Evolutionary conservation across 257 asterid species (phyloP), one percentile per base, ranked within the genome.

Genomic region (Petunia secreta): DNA sequence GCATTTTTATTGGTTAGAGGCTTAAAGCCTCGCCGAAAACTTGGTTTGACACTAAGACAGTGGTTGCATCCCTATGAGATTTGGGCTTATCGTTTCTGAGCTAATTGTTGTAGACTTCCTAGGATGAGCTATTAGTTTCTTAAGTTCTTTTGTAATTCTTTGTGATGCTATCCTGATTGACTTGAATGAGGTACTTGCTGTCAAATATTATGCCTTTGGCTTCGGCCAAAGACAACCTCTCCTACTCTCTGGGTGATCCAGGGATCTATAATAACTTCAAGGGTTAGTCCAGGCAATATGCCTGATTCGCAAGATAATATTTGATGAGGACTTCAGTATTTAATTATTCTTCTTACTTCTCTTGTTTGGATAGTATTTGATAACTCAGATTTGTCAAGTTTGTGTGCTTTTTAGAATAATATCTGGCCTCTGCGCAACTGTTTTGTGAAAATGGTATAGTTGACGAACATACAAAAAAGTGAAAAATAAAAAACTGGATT

Each of bases 111-210:
- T 4, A 41, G 41, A 46, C 57, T 46, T 69, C 59, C 16, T 25
- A 2, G 76, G 58, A 46, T 41, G 1, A 16, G 25, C 13, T 46
- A 25, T 41, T 16, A 16, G 6, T 46, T 69, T 69, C 77, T 46
- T 15, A 4, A 69, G 5, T 69, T 15, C 25, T 69, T 13, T 43
- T 2, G 9, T 69, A 25, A 46, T 69, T 69, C 11, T 16, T 69
- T 16, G 9, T 9, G 59, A 46, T 2, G 43, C 77, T 69, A 16
- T 48, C 59, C 77, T 69, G 59, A 69, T 69, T 69, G 58, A 46
- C 48, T 1, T 46, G 13, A n/a, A 44, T 69, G 58, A 1, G 16
- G 41, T 44, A 39, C 76, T 44, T 2, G 16, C 54, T 25, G 2
- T 16, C 58, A 4, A 25, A 1, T 58, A 16, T 69, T 40, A 69